Evolutionary conservation across 2,329 filamentous ascomycete genomes (phyloP), one percentile per base, ranked within the genome.

Genomic region (Cladobotryum mycophilum): DNA sequence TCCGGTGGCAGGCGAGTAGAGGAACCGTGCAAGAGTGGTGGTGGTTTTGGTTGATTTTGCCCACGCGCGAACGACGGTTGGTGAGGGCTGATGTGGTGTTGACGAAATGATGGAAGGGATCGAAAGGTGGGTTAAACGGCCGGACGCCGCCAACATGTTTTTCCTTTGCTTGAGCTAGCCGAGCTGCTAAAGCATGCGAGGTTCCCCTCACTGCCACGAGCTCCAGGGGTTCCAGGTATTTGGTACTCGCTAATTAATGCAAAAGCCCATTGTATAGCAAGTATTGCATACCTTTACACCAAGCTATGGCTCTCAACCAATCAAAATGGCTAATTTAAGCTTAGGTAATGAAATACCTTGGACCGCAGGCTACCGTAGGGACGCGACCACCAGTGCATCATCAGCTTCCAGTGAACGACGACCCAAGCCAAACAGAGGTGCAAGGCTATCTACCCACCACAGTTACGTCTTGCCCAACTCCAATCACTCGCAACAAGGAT

Each of bases 331-430:
- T 50, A 41, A 51, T 52, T 22, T 47, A 47, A 42, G 59, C 56
- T 67, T 67, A 67, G 52, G 57, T 67, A 67, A 65, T 49, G 7
- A 1, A 30, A 8, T 13, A 20, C 18, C 25, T 37, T n/a, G n/a
- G 9, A 20, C 49, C 35, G 60, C 62, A 69, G 67, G 67, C 67
- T 69, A 56, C 67, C 61, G 63, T 57, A 58, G 62, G 51, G 63
- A 66, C 66, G 65, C 64, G 63, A 66, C 56, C 59, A 55, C 54
- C 57, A 53, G 55, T 47, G 54, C 52, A 46, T 52, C 55, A 55
- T 48, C 54, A 51, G 45, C 53, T 45, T 38, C 52, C 52, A 42
- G 35, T 52, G 54, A 46, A 45, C 57, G 45, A 46, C 49, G 52
- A 52, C n/a, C 36, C 34, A 46, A 36, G 25, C 25, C 48, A 34